Evolutionary conservation across 768 basidiomycete genomes (phyloP).

Genomic region (Chlorophyllum brunneum): DNA sequence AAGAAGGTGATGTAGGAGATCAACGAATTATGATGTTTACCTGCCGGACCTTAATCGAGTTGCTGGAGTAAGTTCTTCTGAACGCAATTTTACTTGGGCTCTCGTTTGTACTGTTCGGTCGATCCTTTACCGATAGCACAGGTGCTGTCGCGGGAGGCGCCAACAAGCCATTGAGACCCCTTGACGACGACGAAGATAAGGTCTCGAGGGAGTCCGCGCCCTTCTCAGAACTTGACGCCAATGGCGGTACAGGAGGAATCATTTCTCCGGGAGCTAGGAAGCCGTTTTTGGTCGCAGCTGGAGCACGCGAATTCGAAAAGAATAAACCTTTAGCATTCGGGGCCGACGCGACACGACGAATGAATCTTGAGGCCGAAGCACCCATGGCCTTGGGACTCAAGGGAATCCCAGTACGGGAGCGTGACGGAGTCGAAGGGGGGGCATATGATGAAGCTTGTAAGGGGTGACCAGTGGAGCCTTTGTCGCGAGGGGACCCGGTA

Average conservation of each 20-base stretch:
- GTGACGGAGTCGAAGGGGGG: constrained; percentile 35
- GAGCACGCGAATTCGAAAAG: constrained; percentile 50
- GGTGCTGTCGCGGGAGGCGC: constrained; percentile 34
- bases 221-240: constrained; percentile 48
- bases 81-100: constrained; percentile 67
- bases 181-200: constrained; percentile 71
- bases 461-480: constrained; percentile 41
- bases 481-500: constrained; percentile 22
- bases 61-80: constrained; percentile 93
- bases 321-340: constrained; percentile 95
- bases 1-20: constrained; percentile 14
- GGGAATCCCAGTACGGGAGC: constrained; percentile 47
- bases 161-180: constrained; percentile 41
- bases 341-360: constrained; percentile 93
- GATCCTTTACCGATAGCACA: constrained; percentile 33
- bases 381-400: constrained; percentile 67
- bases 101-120: constrained; percentile 38
- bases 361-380: constrained; percentile 80
- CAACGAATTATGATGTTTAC: constrained; percentile 35
- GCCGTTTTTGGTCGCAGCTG: constrained; percentile 70
- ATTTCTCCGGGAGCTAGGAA: constrained; percentile 67
- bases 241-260: constrained; percentile 52
- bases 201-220: constrained; percentile 76
- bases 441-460: constrained; percentile 33
- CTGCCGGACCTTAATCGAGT: constrained; percentile 91